Evolutionary conservation across 805 yeast genomes (phyloP).

Genomic region (Hanseniaspora hatyaiensis): DNA sequence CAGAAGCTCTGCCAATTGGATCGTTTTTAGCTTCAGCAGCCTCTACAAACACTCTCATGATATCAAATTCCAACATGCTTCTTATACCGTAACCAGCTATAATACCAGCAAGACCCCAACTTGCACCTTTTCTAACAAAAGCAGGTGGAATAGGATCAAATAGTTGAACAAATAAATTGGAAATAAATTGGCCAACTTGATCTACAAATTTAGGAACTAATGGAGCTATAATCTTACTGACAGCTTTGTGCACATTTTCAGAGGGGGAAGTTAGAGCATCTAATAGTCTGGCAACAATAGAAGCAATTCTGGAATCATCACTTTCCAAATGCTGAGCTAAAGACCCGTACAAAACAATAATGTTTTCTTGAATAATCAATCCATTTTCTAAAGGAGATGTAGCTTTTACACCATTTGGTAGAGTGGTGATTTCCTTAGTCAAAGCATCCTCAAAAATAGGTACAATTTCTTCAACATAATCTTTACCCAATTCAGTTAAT

Average conservation of each 20-base stretch:
- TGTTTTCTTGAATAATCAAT: constrained; percentile 58
- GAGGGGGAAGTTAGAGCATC: constrained; percentile 75
- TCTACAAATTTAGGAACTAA: constrained; percentile 49
- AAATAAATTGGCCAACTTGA: constrained; percentile 44
- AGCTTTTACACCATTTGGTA: constrained; percentile 1
- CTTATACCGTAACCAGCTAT: constrained; percentile 82
- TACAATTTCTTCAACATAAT: constrained; percentile 58
- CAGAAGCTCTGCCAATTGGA: constrained; percentile 69
- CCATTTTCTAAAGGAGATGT: constrained; percentile 15
- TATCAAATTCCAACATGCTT: constrained; percentile 61
- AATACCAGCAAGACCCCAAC: constrained; percentile 89
- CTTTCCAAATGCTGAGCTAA: constrained; percentile 71
- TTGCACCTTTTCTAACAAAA: constrained; percentile 77
- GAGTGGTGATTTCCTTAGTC: constrained; percentile 19
- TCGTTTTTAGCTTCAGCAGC: constrained; percentile 83
- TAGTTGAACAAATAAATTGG: constrained; percentile 46
- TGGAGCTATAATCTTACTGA: constrained; percentile 77
- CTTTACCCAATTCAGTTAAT: constrained; percentile 53
- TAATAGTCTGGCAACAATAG: constrained; percentile 58
- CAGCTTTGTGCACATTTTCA: constrained; percentile 79
- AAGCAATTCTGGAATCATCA: constrained; percentile 52
- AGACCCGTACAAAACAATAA: constrained; percentile 80
- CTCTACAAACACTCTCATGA: constrained; percentile 60
- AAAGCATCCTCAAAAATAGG: constrained; percentile 69
- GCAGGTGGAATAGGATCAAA: constrained; percentile 34